A percentile compares a stretch with the other conserved stretches of the same genome.
Evolutionary conservation across 2,329 filamentous ascomycete species (phyloP).

Genomic region (Penicillium sp.): DNA sequence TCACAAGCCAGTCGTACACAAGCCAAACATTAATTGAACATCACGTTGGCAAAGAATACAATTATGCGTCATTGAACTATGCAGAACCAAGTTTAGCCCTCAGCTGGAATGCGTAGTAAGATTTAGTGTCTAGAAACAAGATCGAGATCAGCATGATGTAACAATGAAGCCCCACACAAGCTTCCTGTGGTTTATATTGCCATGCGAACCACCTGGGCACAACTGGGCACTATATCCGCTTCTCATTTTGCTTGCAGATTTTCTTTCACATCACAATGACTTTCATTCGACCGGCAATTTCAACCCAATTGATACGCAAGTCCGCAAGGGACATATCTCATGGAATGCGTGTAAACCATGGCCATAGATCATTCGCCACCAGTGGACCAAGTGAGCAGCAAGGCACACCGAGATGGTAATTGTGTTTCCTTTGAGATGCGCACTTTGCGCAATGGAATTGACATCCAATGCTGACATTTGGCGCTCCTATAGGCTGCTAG

Average conservation of each 20-base stretch:
- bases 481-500: neutral
- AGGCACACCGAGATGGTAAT: neutral
- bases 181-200: too few species aligned
- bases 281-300: neutral
- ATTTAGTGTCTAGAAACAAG: too few species aligned
- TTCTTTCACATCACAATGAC: neutral
- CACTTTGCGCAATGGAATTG: neutral
- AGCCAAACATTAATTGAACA: too few species aligned
- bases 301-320: neutral
- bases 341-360: neutral
- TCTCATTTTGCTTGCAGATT: too few species aligned
- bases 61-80: neutral
- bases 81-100: too few species aligned
- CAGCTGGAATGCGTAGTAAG: too few species aligned
- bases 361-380: neutral
- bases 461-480: neutral
- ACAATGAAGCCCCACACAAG: too few species aligned
- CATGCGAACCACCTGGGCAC: too few species aligned
- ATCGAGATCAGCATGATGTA: too few species aligned
- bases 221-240: too few species aligned
- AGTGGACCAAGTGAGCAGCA: neutral
- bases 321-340: too few species aligned
- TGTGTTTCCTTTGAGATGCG: neutral
- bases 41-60: too few species aligned
- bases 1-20: neutral